Conservation (phyloP, 1,139 yeast species). For the Taphrina populina region DNA sequence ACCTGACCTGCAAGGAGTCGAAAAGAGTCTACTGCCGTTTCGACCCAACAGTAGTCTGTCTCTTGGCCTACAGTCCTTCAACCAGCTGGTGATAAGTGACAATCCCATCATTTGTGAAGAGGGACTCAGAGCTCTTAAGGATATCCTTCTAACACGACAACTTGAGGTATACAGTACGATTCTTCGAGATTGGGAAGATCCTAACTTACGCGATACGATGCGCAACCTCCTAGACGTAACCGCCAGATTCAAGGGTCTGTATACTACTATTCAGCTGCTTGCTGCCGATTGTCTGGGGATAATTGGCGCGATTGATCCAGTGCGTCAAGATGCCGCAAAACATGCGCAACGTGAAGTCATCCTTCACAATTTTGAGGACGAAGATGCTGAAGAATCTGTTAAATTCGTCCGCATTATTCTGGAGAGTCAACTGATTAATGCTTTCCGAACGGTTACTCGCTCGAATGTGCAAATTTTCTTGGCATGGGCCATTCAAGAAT, state of each 20-base stretch:
- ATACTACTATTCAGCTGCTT: conserved; percentile 54
- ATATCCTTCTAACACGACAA: conserved; percentile 54
- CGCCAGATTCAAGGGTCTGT: conserved; percentile 55
- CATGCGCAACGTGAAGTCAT: conserved; percentile 52
- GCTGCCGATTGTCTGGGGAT: conserved; percentile 72
- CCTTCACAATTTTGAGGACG: conserved; percentile 55
- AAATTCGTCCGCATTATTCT: conserved; percentile 66
- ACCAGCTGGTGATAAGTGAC: conserved; percentile 60
- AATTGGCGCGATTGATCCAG: conserved; percentile 76
- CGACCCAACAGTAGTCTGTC: conserved; percentile 33
- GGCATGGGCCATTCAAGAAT: conserved; percentile 88
- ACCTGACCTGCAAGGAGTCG: conserved; percentile 40
- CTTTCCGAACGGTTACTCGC: conserved; percentile 86
- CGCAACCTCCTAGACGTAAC: conserved; percentile 61
- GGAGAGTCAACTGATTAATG: conserved; percentile 67
- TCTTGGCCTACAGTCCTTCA: conserved; percentile 51
- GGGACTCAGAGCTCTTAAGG: conserved; percentile 65
- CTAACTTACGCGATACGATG: conserved; percentile 51
- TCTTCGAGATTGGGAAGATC: conserved; percentile 42
- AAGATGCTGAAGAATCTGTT: conserved; percentile 60
- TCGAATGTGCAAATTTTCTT: conserved; percentile 80
- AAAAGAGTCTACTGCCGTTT: conserved; percentile 29
- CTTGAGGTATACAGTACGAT: conserved; percentile 49
- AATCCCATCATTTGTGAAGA: conserved; percentile 77
- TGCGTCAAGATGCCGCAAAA: conserved; percentile 56